Evolutionary conservation across 1,284 basidiomycete species (phyloP).

Genomic region (Apiotrichum mycotoxinovorans): DNA sequence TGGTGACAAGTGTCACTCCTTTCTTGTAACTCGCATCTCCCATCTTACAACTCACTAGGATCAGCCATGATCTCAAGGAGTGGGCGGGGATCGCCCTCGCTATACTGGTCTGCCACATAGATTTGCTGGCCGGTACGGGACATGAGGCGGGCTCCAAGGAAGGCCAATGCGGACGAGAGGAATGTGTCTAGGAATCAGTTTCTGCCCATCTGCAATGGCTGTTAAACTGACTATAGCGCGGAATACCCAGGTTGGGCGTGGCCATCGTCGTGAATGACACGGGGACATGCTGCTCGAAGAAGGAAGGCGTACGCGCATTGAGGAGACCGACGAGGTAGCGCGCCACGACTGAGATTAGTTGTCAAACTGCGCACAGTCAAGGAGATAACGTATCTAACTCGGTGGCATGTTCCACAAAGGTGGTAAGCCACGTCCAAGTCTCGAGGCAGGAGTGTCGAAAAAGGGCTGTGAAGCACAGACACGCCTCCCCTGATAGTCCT

Average conservation of each 20-base stretch:
- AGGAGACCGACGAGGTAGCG: constrained; percentile 45
- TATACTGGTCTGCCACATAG: constrained; percentile 70
- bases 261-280: constrained; percentile 44
- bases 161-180: constrained; percentile 59
- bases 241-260: constrained; percentile 42
- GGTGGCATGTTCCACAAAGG: too few species aligned
- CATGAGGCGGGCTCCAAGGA: constrained; percentile 68
- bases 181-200: constrained; percentile 49
- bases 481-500: too few species aligned
- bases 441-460: too few species aligned
- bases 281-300: constrained; percentile 39
- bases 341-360: constrained; percentile 37
- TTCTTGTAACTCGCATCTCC: too few species aligned
- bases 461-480: too few species aligned
- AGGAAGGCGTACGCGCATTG: constrained; percentile 40
- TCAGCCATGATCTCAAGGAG: constrained; percentile 81
- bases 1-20: too few species aligned
- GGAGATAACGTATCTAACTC: too few species aligned
- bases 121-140: constrained; percentile 81
- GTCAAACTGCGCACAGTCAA: too few species aligned
- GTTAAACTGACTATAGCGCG: constrained; percentile 36
- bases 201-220: neutral
- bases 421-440: too few species aligned
- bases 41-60: constrained; percentile 57
- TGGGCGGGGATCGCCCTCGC: constrained; percentile 60